Base-by-base conservation (phyloP, 768 basidiomycete genomes). In the Auriscalpium orientale region DNA sequence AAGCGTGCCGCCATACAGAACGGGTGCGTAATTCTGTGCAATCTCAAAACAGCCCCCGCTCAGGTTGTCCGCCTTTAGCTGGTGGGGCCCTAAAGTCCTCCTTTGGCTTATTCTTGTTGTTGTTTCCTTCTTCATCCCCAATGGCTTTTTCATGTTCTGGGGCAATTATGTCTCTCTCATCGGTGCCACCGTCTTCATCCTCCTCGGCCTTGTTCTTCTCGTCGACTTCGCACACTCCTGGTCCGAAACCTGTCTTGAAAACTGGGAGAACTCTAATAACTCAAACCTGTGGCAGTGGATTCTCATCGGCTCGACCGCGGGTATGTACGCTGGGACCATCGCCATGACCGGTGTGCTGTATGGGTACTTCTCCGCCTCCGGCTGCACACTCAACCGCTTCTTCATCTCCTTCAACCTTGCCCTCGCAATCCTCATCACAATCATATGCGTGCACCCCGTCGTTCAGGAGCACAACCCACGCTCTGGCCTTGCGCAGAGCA, bases 191-290 rank as follows among this genome's bases (percentile, higher is more conserved):
- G 68, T 94, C 58, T 99, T 99, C 76, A 98, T 99, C 68, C 84
- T 98, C 36, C 87, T 99, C 60, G 97, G 97, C 48, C 85, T 99
- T 33, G 91, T 99, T 56, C 86, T 99, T 46, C 85, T 99, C 56
- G 89, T 99, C 70, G 97, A 99, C 75, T 98, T 98, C 66, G 97
- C 97, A 2, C 97, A 99, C 68, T 89, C 91, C 6, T 98, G 95
- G 95, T 92, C 93, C 15, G 97, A 99, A 72, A 95, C 85, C 7
- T 98, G 95, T 68, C 80, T 98, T 52, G 87, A 95, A 61, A 92
- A 93, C 54, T 98, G 93, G 95, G 95, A 98, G 69, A 82, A 83
- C 56, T 60, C 59, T 21, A 83, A 82, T 33, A 80, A 82, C 46
- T 95, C 93, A 10, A 89, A 87, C 62, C 71, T 95, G 51, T 99